Evolutionary conservation across 2,329 filamentous ascomycete species (phyloP), one percentile per base, ranked within the genome.

Genomic region (Aspergillus sp.): DNA sequence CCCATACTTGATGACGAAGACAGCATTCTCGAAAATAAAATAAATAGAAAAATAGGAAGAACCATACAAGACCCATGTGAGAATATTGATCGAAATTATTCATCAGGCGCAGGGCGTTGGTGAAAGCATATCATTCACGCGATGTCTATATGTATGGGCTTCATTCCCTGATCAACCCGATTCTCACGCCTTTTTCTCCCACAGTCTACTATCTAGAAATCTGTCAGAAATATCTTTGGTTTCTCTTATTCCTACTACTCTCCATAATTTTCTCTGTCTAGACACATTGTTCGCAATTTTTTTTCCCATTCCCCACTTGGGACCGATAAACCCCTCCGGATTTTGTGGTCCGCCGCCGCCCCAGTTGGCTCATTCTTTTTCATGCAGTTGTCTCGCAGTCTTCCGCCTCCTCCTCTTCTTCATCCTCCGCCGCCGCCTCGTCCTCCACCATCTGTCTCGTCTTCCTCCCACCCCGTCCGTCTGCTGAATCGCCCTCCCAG

Each of bases 401-500:
- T 30, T 30, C 26, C 26, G 26, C 26, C 26, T 30, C 26, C 56
- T 36, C 50, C 55, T 35, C 49, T 3, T 20, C 40, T 16, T 8
- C 40, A 19, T 19, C 40, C 16, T 19, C 38, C 19, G 11, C 40
- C 40, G 16, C 40, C 40, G 19, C 13, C 50, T 42, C 44, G 49
- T 51, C 52, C 55, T 45, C 56, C 48, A 47, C 40, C 47, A 53
- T 50, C 54, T 52, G 49, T 47, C 51, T 47, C 51, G 51, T 47
- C 53, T 45, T 50, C 55, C 51, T 41, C 53, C 49, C 47, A 55
- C 49, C 46, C 55, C 68, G 56, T 50, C 60, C 43, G 56, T 62
- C 56, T 6, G 40, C 40, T 42, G 42, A 65, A 63, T 62, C 65
- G 61, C 48, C 62, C 66, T 52, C 60, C 63, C 22, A 61, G 56